phyloP scores from a whole-genome alignment of 164 flowering plant genomes.

The Euptelea pleiosperma region DNA sequence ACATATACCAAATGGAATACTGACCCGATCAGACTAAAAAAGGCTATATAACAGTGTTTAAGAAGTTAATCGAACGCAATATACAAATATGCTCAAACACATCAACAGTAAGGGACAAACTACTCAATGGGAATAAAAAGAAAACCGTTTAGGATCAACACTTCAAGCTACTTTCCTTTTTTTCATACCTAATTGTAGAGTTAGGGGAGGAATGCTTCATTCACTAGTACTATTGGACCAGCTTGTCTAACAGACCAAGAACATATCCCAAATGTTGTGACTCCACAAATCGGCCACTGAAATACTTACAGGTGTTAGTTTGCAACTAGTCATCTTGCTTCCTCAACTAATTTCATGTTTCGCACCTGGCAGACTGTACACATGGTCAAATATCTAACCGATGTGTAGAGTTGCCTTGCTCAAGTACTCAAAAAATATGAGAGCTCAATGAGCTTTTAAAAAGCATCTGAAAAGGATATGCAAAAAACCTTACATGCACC shows the following conservation, averaged over 20 bases:
- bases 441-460: slow-evolving; percentile 33
- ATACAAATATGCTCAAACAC: too few relatives aligned
- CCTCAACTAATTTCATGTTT: slow-evolving; percentile 10
- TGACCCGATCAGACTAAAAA: too few relatives aligned
- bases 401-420: slow-evolving; percentile 17
- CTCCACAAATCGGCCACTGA: not conserved
- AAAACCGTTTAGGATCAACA: too few relatives aligned
- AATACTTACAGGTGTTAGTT: slow-evolving; percentile 2
- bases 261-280: slow-evolving; percentile 1
- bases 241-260: not conserved
- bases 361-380: not conserved
- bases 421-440: slow-evolving; percentile 20
- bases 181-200: too few relatives aligned
- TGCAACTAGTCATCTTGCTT: slow-evolving; percentile 7
- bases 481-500: slow-evolving; percentile 13
- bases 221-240: not conserved
- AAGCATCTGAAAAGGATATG: slow-evolving; percentile 25
- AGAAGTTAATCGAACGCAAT: too few relatives aligned
- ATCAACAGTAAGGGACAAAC: too few relatives aligned
- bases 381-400: slow-evolving; percentile 1
- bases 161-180: too few relatives aligned
- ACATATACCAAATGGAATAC: too few relatives aligned
- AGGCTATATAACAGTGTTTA: too few relatives aligned
- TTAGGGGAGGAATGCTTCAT: too few relatives aligned
- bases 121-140: too few relatives aligned